Evolutionary conservation across 169 alveolate species (phyloP).

Genomic region (Cryptosporidium felis): DNA sequence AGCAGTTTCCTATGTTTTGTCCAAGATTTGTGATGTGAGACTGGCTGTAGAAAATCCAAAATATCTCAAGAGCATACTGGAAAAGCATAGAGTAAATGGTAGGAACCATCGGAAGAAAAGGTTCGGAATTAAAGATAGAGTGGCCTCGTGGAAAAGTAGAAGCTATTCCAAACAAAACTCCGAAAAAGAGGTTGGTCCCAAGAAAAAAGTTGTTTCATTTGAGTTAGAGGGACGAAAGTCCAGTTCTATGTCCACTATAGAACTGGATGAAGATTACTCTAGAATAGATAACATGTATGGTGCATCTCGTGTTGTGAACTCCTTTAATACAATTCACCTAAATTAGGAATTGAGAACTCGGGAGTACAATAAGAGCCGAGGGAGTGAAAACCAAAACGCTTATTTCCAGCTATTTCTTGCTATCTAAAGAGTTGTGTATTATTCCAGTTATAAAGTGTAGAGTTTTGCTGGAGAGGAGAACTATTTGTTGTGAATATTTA

Average conservation of each 20-base stretch:
- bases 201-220: too few species aligned
- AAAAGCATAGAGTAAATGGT: constrained; percentile 12
- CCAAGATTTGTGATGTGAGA: constrained; percentile 6
- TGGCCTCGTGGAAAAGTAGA: constrained; percentile 4
- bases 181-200: too few species aligned
- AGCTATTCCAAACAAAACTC: too few species aligned
- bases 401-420: background rate
- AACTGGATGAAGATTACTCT: constrained; percentile 41
- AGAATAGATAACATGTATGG: constrained; percentile 44
- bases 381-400: background rate
- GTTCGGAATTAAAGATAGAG: too few species aligned
- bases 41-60: constrained; percentile 27
- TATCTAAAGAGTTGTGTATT: constrained; percentile 17
- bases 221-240: too few species aligned
- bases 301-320: constrained; percentile 36
- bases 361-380: too few species aligned
- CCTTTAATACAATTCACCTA: constrained; percentile 43
- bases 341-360: background rate
- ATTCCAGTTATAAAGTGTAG: constrained; percentile 21
- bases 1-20: background rate
- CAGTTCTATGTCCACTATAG: constrained; percentile 33
- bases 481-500: constrained; percentile 13
- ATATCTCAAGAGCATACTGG: background rate
- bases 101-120: background rate
- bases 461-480: constrained; percentile 5